These are phyloP conservation scores for Trichoderma sp. DNA, from an alignment of 2,329 filamentous ascomycete genomes.

Conservation along the genomic window DNA sequence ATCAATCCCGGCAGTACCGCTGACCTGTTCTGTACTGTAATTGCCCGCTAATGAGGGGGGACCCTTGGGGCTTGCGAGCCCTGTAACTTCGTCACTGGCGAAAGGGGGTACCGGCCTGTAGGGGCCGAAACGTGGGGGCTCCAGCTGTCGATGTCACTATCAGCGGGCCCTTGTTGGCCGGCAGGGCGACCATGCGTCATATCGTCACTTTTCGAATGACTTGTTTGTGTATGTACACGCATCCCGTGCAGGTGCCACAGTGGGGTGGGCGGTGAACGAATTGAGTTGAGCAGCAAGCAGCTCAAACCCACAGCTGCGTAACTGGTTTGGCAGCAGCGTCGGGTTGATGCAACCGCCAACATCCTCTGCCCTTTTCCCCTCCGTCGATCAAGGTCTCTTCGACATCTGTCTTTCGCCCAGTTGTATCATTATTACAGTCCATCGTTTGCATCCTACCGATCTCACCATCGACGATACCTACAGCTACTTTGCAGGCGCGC, in stretches of 20 bases:
- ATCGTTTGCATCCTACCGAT: neutral
- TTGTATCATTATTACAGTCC: slow-evolving; percentile 14
- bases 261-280: slow-evolving; percentile 21
- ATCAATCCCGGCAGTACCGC: neutral
- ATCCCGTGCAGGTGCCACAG: slow-evolving; percentile 14
- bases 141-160: neutral
- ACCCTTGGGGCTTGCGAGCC: slow-evolving; percentile 1
- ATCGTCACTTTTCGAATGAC: slow-evolving; percentile 10
- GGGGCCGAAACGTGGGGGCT: slow-evolving; percentile 14
- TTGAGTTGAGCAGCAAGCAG: neutral
- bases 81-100: neutral
- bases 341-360: slow-evolving; percentile 7
- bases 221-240: neutral
- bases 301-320: slow-evolving; percentile 15
- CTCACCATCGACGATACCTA: neutral
- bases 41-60: neutral
- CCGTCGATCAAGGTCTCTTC: slow-evolving; percentile 4
- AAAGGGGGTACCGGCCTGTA: slow-evolving; percentile 13
- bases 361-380: neutral
- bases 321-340: slow-evolving; percentile 7
- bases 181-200: slow-evolving; percentile 14
- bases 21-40: neutral
- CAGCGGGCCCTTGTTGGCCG: slow-evolving; percentile 8
- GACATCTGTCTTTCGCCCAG: neutral
- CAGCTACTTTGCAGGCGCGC: neutral